Evolutionary conservation across 352 stramenopile genomes (phyloP), one percentile per base, ranked within the genome.

Genomic region (Phytopythium sindhum): DNA sequence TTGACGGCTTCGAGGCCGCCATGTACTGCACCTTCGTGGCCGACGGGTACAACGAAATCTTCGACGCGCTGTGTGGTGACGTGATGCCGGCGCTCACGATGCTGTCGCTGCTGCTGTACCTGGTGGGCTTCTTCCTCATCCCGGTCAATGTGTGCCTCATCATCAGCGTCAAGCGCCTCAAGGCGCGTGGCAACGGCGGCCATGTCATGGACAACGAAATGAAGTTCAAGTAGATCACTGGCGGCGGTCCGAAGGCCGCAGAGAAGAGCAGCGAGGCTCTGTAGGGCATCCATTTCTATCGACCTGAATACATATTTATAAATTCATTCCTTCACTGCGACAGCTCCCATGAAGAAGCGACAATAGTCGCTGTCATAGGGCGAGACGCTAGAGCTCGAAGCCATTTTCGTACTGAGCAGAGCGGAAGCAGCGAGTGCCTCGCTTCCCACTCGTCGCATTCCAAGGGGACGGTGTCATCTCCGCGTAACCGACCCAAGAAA

Each of bases 71-170:
- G 0, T 91, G 82, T n/a, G 70, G 69, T 21, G 66, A 89, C n/a
- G 65, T 91, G 44, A 84, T 88, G 73, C 80, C 80, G 42, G 66
- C 80, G 39, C 77, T 91, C 58, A 86, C 78, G 6, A 91, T 91
- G 82, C 86, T 91, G 63, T 78, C 82, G 37, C 72, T 91, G 68
- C 85, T 88, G 78, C 63, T 91, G n/a, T 89, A 89, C 58, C 66
- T 91, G 52, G 77, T 77, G 21, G 82, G 80, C 14, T 53, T 91
- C 23, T 91, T 89, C 65, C 69, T 89, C 44, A 78, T 91, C 60
- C 76, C 80, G 0, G 78, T 89, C 59, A 88, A 82, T 59, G 58
- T 91, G n/a, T 88, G 80, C 56, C 77, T 91, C 59, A 89, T 91
- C 68, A 88, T 91, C 57, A 76, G 74, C 5, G 58, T 77, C 57